Percentiles rank a stretch among this genome's conserved stretches.
Evolutionary conservation across 73 alveolate species (phyloP).

Genomic region (Uronychia binucleata): DNA sequence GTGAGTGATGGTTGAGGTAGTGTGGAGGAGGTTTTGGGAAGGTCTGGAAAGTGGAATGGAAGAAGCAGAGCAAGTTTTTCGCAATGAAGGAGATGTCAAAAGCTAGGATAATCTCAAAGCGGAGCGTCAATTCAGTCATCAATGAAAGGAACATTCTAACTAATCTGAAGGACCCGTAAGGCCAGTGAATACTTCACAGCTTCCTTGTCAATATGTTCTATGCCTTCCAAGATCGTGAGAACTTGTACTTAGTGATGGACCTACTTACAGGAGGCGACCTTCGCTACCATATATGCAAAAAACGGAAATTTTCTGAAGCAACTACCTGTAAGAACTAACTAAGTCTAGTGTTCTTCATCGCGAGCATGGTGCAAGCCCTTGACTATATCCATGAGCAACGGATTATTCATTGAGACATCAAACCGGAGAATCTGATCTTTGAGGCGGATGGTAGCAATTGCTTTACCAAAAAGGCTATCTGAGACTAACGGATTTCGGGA

Average conservation of each 20-base stretch:
- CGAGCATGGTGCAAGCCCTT: conserved; percentile 52
- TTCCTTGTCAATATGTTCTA: conserved; percentile 50
- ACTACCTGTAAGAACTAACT: conserved; percentile 14
- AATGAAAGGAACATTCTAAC: conserved; percentile 41
- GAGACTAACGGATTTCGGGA: conserved; percentile 55
- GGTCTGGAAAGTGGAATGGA: conserved; percentile 89
- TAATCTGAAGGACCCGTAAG: conserved; percentile 15
- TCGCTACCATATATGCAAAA: conserved; percentile 50
- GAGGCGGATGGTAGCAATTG: conserved; percentile 30
- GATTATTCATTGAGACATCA: conserved; percentile 45
- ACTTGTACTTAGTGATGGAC: conserved; percentile 56
- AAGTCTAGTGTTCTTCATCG: conserved; percentile 32
- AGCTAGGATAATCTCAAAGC: conserved; percentile 52
- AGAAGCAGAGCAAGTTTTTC: conserved; percentile 69
- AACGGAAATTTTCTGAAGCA: conserved; percentile 46
- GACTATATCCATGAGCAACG: conserved; percentile 35
- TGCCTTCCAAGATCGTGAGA: conserved; percentile 61
- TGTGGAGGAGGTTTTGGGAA: conserved; percentile 90
- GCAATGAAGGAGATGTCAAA: conserved; percentile 95
- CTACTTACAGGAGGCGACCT: conserved; percentile 57
- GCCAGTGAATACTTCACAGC: conserved; percentile 11
- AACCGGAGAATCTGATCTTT: conserved; percentile 57
- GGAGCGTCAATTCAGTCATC: conserved; percentile 46
- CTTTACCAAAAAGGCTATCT: conserved; percentile 52
- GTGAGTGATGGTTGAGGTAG: no score